Base-by-base conservation (phyloP, 306 rosid genomes). In the Leucaena leucocephala region DNA sequence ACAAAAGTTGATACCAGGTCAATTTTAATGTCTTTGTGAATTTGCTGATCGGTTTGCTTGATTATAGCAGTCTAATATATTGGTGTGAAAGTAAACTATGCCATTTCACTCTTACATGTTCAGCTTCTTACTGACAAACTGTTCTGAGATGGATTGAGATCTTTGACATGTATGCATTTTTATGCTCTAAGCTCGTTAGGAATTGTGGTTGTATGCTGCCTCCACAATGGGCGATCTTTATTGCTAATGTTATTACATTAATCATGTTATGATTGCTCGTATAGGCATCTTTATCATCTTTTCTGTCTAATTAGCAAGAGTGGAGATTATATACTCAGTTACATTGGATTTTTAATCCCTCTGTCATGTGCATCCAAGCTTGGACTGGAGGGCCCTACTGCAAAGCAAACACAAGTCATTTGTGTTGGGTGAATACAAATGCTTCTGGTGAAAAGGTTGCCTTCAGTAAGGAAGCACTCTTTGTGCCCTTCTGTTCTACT, bases 11-110 rank as follows among this genome's bases (percentile, higher is more conserved):
- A 43, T 9, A 9, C 35, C 5, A 35, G 34, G 49, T 76, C 69
- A 15, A 49, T 43, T 72, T 72, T n/a, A 49, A 27, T 64, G 17
- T 62, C 48, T 71, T 11, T 11, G 70, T 50, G 58, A 21, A 48
- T 0, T 48, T 48, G 54, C 17, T 48, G n/a, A 48, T 48, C 54
- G 54, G 54, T 4, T 48, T 17, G 54, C 6, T 48, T 48, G n/a
- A 48, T 13, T 13, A 48, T 15, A 6, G 54, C 0, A 16, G 8
- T 50, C 58, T 50, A 50, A 50, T 50, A 22, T 22, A 34, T 38
- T 44, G 72, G 52, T 55, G n/a, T 64, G 65, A 72, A 75, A 21
- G 62, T 65, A 27, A 71, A 58, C 43, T 61, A 16, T 76, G 19
- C 6, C 42, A 27, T 49, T 61, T 64, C 40, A 22, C 68, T 13